Evolutionary conservation across 164 flowering plant genomes (phyloP).

Genomic region (Vitis labrusca): DNA sequence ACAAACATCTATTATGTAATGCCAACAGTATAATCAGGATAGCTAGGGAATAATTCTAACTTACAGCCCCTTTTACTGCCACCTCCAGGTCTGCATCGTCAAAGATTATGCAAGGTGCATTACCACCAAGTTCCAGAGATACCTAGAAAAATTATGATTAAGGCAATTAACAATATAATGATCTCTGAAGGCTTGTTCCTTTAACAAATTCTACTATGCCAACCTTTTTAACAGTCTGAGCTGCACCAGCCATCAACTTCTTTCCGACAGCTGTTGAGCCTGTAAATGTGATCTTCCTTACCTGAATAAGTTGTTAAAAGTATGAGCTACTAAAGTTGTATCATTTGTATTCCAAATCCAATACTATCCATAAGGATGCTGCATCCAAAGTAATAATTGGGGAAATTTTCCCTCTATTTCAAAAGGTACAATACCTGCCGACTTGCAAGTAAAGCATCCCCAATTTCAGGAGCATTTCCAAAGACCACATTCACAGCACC

Average conservation of each 20-base stretch:
- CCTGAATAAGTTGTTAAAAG: conserved; percentile 39
- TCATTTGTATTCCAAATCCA: neutral
- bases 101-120: conserved; percentile 97
- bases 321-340: neutral
- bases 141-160: conserved; percentile 42
- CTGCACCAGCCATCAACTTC: conserved; percentile 95
- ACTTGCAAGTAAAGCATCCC: conserved; percentile 83
- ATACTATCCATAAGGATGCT: neutral
- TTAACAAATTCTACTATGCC: conserved; percentile 6
- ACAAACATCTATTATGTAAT: neutral
- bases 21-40: neutral
- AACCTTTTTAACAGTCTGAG: conserved; percentile 91
- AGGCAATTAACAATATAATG: conserved; percentile 8
- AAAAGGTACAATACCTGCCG: conserved; percentile 47
- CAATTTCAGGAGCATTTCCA: conserved; percentile 94
- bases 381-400: too few species aligned
- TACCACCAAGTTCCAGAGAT: conserved; percentile 97
- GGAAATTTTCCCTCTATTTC: too few species aligned
- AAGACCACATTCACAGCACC: conserved; percentile 93
- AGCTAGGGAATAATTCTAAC: conserved; percentile 19
- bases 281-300: conserved; percentile 93
- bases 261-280: conserved; percentile 99
- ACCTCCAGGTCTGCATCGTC: conserved; percentile 97
- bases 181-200: neutral
- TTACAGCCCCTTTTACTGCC: conserved; percentile 94